A percentile compares a stretch with the other conserved stretches of the same genome.
These are phyloP conservation scores for Citrus maxima DNA, from an alignment of 345 rosid genomes.

Conservation along the genomic window DNA sequence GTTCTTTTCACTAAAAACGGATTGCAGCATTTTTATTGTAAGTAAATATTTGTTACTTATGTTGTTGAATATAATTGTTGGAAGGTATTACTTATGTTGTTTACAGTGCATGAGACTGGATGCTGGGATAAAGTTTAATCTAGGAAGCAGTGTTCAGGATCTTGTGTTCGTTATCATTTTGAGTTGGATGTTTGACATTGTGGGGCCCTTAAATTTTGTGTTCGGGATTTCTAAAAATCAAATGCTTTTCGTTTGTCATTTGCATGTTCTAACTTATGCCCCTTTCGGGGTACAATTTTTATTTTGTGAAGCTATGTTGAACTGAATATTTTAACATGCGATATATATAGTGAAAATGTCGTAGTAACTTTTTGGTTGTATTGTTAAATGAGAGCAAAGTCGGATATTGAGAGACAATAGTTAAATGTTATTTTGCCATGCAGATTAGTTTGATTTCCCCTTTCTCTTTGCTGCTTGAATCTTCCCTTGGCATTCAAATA, in stretches of 20 bases:
- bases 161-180: not conserved
- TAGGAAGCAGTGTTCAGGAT: not conserved
- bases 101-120: not conserved
- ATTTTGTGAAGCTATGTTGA: not conserved
- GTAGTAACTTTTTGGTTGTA: not conserved
- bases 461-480: not conserved
- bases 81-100: not conserved
- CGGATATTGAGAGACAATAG: not conserved
- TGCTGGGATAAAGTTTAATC: not conserved
- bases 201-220: not conserved
- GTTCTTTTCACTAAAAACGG: constrained; percentile 85
- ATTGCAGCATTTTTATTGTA: constrained; percentile 90
- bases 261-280: not conserved
- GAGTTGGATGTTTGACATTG: not conserved
- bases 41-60: constrained; percentile 12
- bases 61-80: not conserved
- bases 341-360: not conserved
- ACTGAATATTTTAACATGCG: not conserved
- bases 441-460: not conserved
- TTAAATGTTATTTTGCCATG: not conserved
- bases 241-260: not conserved
- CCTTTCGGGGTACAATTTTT: not conserved
- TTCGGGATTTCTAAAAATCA: no score
- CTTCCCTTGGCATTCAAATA: not conserved
- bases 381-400: not conserved